Percentiles rank a stretch among this genome's conserved stretches.
These are phyloP conservation scores for Teunomyces stri DNA, from an alignment of 805 yeast genomes.

Conservation along the genomic window DNA sequence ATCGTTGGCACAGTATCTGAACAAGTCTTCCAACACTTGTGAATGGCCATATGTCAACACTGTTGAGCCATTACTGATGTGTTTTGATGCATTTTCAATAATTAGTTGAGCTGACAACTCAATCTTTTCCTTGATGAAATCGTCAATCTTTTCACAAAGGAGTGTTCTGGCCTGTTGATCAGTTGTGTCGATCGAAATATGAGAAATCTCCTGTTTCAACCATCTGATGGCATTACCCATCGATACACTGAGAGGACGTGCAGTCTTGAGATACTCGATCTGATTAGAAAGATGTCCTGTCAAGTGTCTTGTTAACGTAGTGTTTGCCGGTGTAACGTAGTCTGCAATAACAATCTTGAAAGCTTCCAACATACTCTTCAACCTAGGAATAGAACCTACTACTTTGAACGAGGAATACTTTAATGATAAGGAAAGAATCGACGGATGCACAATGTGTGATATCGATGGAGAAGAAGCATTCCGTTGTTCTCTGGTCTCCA, in stretches of 20 bases:
- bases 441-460: slow-evolving; percentile 80
- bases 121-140: slow-evolving; percentile 79
- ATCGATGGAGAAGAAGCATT: slow-evolving; percentile 52
- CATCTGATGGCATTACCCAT: slow-evolving; percentile 99
- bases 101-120: slow-evolving; percentile 81
- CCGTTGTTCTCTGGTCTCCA: slow-evolving; percentile 78
- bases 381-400: slow-evolving; percentile 87
- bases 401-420: slow-evolving; percentile 80
- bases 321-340: slow-evolving; percentile 80
- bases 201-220: slow-evolving; percentile 91
- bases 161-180: slow-evolving; percentile 67
- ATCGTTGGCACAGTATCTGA: slow-evolving; percentile 60
- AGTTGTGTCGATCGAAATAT: slow-evolving; percentile 67
- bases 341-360: slow-evolving; percentile 78
- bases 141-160: slow-evolving; percentile 68
- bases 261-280: slow-evolving; percentile 85
- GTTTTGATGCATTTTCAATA: slow-evolving; percentile 73
- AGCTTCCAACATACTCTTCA: slow-evolving; percentile 79
- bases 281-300: slow-evolving; percentile 87
- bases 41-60: slow-evolving; percentile 88
- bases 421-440: slow-evolving; percentile 72
- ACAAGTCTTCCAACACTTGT: slow-evolving; percentile 72
- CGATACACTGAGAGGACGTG: slow-evolving; percentile 86
- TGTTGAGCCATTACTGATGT: slow-evolving; percentile 72
- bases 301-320: slow-evolving; percentile 82